A percentile compares a stretch with the other conserved stretches of the same genome.
These are phyloP conservation scores for Hawksworthiomyces lignivorus DNA, from an alignment of 2,329 filamentous ascomycete genomes.

Conservation along the genomic window DNA sequence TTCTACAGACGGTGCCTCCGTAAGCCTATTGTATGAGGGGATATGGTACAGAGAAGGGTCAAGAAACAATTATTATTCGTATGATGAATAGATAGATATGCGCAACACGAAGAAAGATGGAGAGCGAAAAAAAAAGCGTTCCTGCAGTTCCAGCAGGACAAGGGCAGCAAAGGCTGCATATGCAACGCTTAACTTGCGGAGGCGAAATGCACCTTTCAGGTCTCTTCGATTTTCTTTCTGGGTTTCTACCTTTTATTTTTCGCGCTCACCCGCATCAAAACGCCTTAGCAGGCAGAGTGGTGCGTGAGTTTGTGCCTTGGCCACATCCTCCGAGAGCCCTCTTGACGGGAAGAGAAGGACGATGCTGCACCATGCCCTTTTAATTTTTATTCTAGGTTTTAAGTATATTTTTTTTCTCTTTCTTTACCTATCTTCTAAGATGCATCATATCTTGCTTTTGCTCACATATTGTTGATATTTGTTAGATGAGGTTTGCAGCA, in stretches of 20 bases:
- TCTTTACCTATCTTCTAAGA: too few species aligned
- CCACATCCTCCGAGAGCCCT: too few species aligned
- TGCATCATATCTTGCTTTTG: too few species aligned
- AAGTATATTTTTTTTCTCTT: too few species aligned
- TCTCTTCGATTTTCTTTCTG: background rate
- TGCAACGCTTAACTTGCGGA: conserved; percentile 8
- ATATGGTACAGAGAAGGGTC: too few species aligned
- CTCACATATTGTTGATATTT: too few species aligned
- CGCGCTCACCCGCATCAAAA: background rate
- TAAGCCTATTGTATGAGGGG: too few species aligned
- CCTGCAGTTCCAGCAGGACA: conserved; percentile 11
- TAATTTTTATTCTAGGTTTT: background rate
- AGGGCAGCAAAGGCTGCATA: conserved; percentile 6
- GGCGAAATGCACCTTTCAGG: background rate
- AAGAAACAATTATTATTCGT: background rate
- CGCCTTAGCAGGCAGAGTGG: background rate
- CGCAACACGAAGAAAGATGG: background rate
- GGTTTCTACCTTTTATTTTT: conserved; percentile 1
- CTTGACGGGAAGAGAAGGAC: too few species aligned
- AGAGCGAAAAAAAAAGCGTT: background rate
- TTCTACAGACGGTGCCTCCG: too few species aligned
- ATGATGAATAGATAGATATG: background rate
- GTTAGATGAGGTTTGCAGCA: too few species aligned
- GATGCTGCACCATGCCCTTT: background rate
- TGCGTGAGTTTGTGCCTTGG: too few species aligned